Conservation (phyloP, 2,329 filamentous ascomycete species). For the Cladophialophora psammophila region DNA sequence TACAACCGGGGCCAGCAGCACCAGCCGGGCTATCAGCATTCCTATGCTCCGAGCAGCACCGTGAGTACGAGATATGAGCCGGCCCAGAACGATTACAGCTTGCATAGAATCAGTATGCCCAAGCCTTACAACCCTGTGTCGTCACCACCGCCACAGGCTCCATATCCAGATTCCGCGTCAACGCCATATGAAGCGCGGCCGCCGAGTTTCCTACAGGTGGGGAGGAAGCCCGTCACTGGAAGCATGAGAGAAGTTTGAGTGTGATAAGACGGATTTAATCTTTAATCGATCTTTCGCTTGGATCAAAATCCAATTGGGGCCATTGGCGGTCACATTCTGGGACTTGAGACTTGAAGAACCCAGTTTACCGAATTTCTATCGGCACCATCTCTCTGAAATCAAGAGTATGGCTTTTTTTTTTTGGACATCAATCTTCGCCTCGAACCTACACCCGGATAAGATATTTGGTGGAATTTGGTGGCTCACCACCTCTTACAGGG, state of each 20-base stretch:
- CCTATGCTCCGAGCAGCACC: conserved; percentile 28
- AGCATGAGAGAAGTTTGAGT: conserved; percentile 47
- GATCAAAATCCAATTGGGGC: background rate
- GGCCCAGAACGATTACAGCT: conserved; percentile 23
- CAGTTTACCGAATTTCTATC: background rate
- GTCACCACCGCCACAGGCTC: background rate
- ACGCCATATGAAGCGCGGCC: conserved; percentile 44
- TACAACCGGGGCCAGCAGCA: conserved; percentile 29
- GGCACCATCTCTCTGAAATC: background rate
- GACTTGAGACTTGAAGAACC: background rate
- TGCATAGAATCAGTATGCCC: conserved; percentile 27
- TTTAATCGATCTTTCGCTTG: background rate
- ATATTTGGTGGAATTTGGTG: background rate
- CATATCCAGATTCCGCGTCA: conserved; percentile 3
- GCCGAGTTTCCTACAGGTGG: conserved; percentile 51
- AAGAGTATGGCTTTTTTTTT: background rate
- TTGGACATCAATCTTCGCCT: background rate
- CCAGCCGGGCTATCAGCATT: conserved; percentile 38
- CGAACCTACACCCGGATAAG: background rate
- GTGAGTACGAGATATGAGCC: conserved; percentile 32
- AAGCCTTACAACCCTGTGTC: conserved; percentile 24
- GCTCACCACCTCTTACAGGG: background rate
- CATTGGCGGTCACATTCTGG: background rate
- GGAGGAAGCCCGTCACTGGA: conserved; percentile 48
- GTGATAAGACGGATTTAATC: background rate